Evolutionary conservation across 2,329 filamentous ascomycete species (phyloP).

Genomic region (Pseudogymnoascus sp.): DNA sequence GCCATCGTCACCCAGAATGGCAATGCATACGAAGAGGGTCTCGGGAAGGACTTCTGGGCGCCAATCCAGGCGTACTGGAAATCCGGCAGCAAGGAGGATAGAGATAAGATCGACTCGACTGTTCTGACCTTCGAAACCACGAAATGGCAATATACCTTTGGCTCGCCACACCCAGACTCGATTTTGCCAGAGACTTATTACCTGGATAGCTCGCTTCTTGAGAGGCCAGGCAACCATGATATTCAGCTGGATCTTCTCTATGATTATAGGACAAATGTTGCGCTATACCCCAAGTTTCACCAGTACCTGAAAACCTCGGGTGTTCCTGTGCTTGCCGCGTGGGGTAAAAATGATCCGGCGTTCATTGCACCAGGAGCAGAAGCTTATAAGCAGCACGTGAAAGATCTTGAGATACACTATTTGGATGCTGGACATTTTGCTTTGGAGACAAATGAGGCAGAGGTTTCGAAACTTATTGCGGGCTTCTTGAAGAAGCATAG

Average conservation of each 20-base stretch:
- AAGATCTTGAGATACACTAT: slow-evolving; percentile 40
- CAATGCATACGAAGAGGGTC: slow-evolving; percentile 51
- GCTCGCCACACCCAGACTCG: not conserved
- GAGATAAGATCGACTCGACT: slow-evolving; percentile 13
- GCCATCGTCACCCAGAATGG: slow-evolving; percentile 53
- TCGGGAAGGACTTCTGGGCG: slow-evolving; percentile 30
- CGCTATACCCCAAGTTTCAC: slow-evolving; percentile 48
- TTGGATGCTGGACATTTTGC: slow-evolving; percentile 53
- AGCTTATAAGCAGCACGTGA: slow-evolving; percentile 43
- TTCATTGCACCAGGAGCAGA: slow-evolving; percentile 45
- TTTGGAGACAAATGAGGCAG: slow-evolving; percentile 8
- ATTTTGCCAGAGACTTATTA: slow-evolving; percentile 18
- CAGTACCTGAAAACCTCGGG: slow-evolving; percentile 43
- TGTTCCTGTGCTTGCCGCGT: slow-evolving; percentile 48
- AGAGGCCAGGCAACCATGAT: slow-evolving; percentile 42
- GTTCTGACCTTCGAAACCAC: slow-evolving; percentile 19
- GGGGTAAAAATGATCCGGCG: slow-evolving; percentile 50
- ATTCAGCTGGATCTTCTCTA: slow-evolving; percentile 50
- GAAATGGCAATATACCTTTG: slow-evolving; percentile 18
- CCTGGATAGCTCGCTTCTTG: slow-evolving; percentile 46
- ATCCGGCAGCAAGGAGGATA: slow-evolving; percentile 11
- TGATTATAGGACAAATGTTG: slow-evolving; percentile 49
- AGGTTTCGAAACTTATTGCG: slow-evolving; percentile 15
- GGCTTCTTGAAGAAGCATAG: slow-evolving; percentile 10
- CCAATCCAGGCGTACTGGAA: slow-evolving; percentile 20